Percentiles rank a stretch among this genome's conserved stretches.
phyloP scores from a whole-genome alignment of 164 flowering plant species.

The Macadamia integrifolia region DNA sequence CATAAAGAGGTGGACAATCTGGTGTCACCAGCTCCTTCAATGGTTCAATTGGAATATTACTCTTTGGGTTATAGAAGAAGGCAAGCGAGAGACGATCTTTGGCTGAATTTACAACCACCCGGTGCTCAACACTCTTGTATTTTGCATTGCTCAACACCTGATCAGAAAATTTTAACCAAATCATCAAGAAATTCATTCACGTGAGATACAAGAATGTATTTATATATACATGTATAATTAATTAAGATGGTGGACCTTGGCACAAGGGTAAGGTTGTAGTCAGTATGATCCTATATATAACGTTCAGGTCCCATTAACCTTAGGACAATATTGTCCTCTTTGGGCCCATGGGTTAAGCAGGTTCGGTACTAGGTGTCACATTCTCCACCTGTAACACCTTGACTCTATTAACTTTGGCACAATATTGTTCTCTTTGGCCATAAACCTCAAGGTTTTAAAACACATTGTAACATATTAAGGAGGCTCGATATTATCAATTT shows the following conservation, averaged over 20 bases:
- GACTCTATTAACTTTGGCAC: too few relatives aligned
- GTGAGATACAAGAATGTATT: neutral
- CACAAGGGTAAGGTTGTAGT: too few relatives aligned
- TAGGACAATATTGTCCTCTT: too few relatives aligned
- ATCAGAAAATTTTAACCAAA: neutral
- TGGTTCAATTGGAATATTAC: constrained; percentile 48
- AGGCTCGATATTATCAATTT: too few relatives aligned
- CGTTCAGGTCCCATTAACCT: too few relatives aligned
- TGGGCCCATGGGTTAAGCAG: too few relatives aligned
- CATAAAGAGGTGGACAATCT: constrained; percentile 40
- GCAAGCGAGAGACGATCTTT: constrained; percentile 66
- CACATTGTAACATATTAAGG: too few relatives aligned
- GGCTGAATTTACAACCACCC: constrained; percentile 51
- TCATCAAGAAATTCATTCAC: neutral
- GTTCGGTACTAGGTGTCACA: too few relatives aligned
- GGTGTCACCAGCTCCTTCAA: constrained; percentile 41
- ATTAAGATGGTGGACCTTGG: neutral
- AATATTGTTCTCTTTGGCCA: too few relatives aligned
- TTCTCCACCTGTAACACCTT: too few relatives aligned
- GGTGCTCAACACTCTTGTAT: constrained; percentile 78
- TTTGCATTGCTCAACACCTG: constrained; percentile 68
- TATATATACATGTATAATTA: neutral
- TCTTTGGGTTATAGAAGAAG: constrained; percentile 68
- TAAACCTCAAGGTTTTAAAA: too few relatives aligned
- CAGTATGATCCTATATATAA: too few relatives aligned